Evolutionary conservation across 2,329 filamentous ascomycete genomes (phyloP).

Genomic region (Venturia effusa): DNA sequence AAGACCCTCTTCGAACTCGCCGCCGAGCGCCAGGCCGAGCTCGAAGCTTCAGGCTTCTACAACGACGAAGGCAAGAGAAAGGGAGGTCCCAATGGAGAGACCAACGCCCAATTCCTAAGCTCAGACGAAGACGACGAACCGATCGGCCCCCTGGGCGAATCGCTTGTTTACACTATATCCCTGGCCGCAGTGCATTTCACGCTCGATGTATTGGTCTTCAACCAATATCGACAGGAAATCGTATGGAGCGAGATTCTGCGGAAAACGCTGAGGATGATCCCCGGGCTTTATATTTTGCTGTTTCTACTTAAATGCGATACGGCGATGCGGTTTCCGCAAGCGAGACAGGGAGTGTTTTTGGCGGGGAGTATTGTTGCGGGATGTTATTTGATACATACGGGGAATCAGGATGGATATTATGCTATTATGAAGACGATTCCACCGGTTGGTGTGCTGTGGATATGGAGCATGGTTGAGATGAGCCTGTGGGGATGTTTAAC

Average conservation of each 20-base stretch:
- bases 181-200: constrained; percentile 66
- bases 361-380: constrained; percentile 50
- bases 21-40: constrained; percentile 42
- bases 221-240: constrained; percentile 63
- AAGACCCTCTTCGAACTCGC: constrained; percentile 67
- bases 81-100: constrained; percentile 18
- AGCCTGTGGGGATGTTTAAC: constrained; percentile 26
- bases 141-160: constrained; percentile 36
- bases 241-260: constrained; percentile 45
- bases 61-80: constrained; percentile 16
- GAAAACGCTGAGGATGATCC: constrained; percentile 38
- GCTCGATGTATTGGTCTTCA: constrained; percentile 66
- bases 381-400: constrained; percentile 70
- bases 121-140: constrained; percentile 29
- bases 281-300: constrained; percentile 33
- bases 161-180: constrained; percentile 42
- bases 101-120: constrained; percentile 16
- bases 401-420: constrained; percentile 71
- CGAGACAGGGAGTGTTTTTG: constrained; percentile 46
- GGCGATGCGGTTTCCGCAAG: constrained; percentile 22
- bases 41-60: constrained; percentile 22
- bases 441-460: constrained; percentile 80
- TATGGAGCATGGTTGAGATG: constrained; percentile 87
- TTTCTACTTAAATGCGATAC: constrained; percentile 32
- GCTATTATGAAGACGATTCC: constrained; percentile 87